phyloP scores from a whole-genome alignment of 1,284 basidiomycete species.

The Lignosus rhinocerotis region DNA sequence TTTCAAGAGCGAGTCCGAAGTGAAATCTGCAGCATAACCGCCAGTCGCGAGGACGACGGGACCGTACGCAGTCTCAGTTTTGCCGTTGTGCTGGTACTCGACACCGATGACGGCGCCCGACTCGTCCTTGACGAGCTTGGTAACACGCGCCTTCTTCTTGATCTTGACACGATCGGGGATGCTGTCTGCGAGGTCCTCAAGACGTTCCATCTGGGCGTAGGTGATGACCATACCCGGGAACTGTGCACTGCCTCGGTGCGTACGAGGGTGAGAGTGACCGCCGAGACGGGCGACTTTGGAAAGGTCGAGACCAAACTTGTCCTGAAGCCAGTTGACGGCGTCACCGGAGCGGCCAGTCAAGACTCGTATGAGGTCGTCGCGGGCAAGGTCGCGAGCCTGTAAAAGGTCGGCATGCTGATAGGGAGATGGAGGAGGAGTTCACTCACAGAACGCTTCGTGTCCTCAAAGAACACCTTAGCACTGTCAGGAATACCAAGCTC shows the following conservation, averaged over 20 bases:
- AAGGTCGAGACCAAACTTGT: conserved; percentile 88
- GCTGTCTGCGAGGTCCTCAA: conserved; percentile 88
- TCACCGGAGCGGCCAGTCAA: conserved; percentile 94
- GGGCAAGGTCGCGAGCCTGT: conserved; percentile 89
- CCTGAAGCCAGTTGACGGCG: conserved; percentile 95
- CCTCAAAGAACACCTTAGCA: conserved; percentile 88
- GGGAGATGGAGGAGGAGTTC: background rate
- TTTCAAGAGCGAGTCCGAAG: conserved; percentile 81
- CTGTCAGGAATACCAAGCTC: conserved; percentile 81
- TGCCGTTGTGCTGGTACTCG: conserved; percentile 82
- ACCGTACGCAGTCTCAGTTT: conserved; percentile 80
- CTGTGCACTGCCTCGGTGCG: conserved; percentile 91
- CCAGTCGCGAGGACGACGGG: conserved; percentile 96
- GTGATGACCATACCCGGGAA: conserved; percentile 98
- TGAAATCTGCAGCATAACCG: conserved; percentile 97
- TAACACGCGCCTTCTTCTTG: conserved; percentile 92
- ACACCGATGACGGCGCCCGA: conserved; percentile 78
- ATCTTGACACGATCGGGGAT: conserved; percentile 89
- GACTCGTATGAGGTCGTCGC: conserved; percentile 94
- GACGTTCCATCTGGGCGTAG: conserved; percentile 91
- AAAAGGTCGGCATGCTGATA: background rate
- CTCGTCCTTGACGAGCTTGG: conserved; percentile 82
- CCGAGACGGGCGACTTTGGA: conserved; percentile 95
- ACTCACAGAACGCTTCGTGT: conserved; percentile 89
- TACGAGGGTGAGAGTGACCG: conserved; percentile 92